Evolutionary conservation across 192 early-diverging fungal genomes (phyloP), one percentile per base, ranked within the genome.

Genomic region (Backusella luteola): DNA sequence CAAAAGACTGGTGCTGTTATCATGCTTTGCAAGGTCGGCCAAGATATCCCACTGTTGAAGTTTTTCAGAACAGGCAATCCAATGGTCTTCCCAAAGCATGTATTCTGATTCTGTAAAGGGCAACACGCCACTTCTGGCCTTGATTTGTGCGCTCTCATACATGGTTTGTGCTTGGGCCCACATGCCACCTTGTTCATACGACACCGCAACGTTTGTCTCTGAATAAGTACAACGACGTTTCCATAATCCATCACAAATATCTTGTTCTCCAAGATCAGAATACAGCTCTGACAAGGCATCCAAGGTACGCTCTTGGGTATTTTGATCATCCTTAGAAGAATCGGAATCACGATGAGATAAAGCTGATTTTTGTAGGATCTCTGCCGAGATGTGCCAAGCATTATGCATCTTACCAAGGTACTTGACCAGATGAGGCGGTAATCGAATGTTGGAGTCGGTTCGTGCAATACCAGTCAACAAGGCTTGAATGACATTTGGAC

Each of bases 41-140:
- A 99, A 85, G 74, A 98, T 92, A 73, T 99, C 98, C 98, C 98
- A 99, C 80, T 94, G 95, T 83, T 99, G 97, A 26, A 99, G 82
- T 44, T 93, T 92, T 75, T 97, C 87, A 0, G 97, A 93, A 56
- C 94, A 96, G 35, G 84, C 83, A 29, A 98, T 89, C 98, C 98
- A 99, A 71, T 96, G 95, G 71, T 96, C 91, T 86, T 99, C 98
- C 98, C 98, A 99, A 23, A 99, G 83, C 34, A 89, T 87, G 81
- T 98, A 99, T 73, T 99, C 98, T 2, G 95, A 90, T 82, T 99
- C 98, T 34, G 92, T 91, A 76, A 96, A 98, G 15, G 94, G 93
- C 38, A 96, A 79, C 2, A 90, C 89, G 0, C 95, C 94, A 3
- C 90, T 93, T 32, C 96, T 85, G 6, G 95, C 96, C 77, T 98